Conservation (phyloP, 192 early-diverging fungal species). For the Phycomyces blakesleeanus region DNA sequence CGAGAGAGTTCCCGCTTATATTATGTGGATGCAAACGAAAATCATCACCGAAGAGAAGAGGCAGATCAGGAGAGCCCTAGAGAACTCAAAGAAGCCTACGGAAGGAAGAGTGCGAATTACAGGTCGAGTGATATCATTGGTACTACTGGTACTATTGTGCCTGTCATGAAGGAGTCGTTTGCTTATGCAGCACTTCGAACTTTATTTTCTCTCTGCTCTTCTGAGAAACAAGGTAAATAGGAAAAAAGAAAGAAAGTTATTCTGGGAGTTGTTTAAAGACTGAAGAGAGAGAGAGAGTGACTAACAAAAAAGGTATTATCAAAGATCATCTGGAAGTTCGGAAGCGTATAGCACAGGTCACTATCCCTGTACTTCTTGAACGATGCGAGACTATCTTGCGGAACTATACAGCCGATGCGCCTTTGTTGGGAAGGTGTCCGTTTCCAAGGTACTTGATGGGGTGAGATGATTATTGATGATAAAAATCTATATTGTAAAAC, state of each 20-base stretch:
- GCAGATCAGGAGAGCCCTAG: slow-evolving; percentile 1
- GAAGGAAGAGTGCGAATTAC: slow-evolving; percentile 2
- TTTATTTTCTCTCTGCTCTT: slow-evolving; percentile 64
- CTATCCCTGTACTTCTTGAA: slow-evolving; percentile 59
- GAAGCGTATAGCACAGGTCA: slow-evolving; percentile 56
- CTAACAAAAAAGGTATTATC: background rate
- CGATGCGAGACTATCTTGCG: slow-evolving; percentile 55
- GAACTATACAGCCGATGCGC: slow-evolving; percentile 62
- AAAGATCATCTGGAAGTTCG: slow-evolving; percentile 43
- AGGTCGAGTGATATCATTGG: slow-evolving; percentile 38
- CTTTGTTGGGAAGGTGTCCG: slow-evolving; percentile 62
- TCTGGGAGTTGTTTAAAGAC: background rate
- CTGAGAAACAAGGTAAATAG: slow-evolving; percentile 34
- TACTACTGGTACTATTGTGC: slow-evolving; percentile 53
- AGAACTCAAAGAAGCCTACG: background rate
- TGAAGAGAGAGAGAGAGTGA: background rate
- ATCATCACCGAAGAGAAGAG: slow-evolving; percentile 2
- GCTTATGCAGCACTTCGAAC: slow-evolving; percentile 59
- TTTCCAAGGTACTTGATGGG: slow-evolving; percentile 58
- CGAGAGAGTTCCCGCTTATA: slow-evolving; percentile 49
- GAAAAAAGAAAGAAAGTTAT: too few species aligned
- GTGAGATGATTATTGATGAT: slow-evolving; percentile 15
- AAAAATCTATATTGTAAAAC: too few species aligned
- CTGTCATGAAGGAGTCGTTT: slow-evolving; percentile 62
- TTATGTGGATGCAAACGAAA: slow-evolving; percentile 24